Base-by-base conservation (phyloP, 345 rosid genomes). In the Schrenkiella parvula region DNA sequence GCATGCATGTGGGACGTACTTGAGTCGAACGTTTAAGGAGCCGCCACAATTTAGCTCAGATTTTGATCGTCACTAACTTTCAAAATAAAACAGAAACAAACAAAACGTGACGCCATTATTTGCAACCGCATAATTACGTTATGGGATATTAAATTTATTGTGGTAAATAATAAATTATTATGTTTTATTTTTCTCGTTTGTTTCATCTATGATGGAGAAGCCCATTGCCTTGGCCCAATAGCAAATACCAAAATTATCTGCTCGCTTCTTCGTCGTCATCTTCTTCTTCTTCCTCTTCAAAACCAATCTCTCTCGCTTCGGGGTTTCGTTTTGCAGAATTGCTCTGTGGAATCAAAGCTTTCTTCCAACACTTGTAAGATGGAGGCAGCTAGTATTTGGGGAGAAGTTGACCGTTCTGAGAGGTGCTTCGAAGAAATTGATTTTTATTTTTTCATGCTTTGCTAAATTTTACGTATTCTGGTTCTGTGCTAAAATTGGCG, bases 321-420 rank as follows among this genome's bases (percentile, higher is more conserved):
- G 11, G 53, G 21, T 29, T 39, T 41, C 42, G 31, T 15, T 17
- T 39, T 60, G 22, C 31, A 26, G 51, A 37, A 17, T 60, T 35
- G 10, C 28, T 26, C 26, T 32, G 43, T 56, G 41, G 10, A 28
- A 21, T 35, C 43, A 38, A 46, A 65, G 34, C 17, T 57, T 6
- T 59, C 8, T 26, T 28, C n/a, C 66, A 50, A 6, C 1, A 26
- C 26, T 51, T 59, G 1, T 59, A 28, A 42, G 58, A 56, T 73
- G 81, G 75, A 50, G 25, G 68, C 59, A 38, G 29, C 64, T 66
- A 23, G 15, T 32, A 4, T 72, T 21, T 72, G 83, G 83, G 69
- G 26, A 23, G 78, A 71, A 50, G 52, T 76, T n/a, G 83, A 80
- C 29, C 54, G 51, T 47, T 76, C 83, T 35, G 83, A 76, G 75